A percentile compares a stretch with the other conserved stretches of the same genome.
Evolutionary conservation across 345 rosid species (phyloP).

Genomic region (Boechera stricta): DNA sequence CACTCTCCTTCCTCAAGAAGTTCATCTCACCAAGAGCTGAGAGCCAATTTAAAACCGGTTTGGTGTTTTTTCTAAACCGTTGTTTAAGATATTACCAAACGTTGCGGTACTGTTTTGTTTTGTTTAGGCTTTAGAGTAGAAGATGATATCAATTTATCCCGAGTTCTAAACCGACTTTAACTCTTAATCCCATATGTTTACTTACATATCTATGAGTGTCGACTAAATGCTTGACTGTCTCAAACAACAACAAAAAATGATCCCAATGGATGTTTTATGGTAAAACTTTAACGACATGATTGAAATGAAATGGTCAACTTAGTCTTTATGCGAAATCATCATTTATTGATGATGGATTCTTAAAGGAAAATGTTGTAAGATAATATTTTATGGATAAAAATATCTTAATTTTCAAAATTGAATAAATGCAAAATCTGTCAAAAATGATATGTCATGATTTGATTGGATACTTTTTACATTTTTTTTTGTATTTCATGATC

Average conservation of each 20-base stretch:
- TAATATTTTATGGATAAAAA: neutral
- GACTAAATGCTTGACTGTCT: neutral
- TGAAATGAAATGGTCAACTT: too few relatives aligned
- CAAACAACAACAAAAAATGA: neutral
- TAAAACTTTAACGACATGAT: too few relatives aligned
- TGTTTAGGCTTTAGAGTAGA: slow-evolving; percentile 5
- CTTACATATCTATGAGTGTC: neutral
- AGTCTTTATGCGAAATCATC: too few relatives aligned
- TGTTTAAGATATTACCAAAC: slow-evolving; percentile 10
- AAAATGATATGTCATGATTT: neutral
- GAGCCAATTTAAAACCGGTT: neutral
- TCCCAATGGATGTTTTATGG: too few relatives aligned
- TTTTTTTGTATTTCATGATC: neutral
- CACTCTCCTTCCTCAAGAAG: slow-evolving; percentile 70
- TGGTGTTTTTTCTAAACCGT: slow-evolving; percentile 16
- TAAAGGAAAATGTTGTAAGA: neutral
- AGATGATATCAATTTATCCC: neutral
- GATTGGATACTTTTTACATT: neutral
- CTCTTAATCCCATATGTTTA: neutral
- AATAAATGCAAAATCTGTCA: neutral
- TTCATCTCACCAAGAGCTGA: slow-evolving; percentile 48
- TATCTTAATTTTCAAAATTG: neutral
- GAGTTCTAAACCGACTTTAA: neutral
- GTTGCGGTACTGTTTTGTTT: slow-evolving; percentile 16
- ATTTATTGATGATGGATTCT: too few relatives aligned